phyloP scores from a whole-genome alignment of 2,329 filamentous ascomycete genomes.

The Claviceps maximensis region DNA sequence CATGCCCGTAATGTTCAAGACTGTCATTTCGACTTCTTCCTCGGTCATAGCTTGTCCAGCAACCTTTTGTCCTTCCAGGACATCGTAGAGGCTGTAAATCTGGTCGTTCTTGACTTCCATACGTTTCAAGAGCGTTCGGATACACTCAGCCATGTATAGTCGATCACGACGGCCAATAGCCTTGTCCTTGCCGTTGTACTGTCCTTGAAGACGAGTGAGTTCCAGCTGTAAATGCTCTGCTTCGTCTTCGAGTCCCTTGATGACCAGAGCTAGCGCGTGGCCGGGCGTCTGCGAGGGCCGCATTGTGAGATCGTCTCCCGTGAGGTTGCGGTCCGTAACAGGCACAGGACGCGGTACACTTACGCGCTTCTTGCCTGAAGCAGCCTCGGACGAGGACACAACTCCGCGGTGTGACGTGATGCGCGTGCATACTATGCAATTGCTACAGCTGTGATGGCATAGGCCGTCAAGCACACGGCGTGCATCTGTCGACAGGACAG shows the following conservation, averaged over 20 bases:
- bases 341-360: constrained; percentile 51
- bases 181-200: constrained; percentile 55
- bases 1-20: constrained; percentile 39
- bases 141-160: constrained; percentile 44
- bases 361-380: constrained; percentile 42
- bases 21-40: constrained; percentile 50
- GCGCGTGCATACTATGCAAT: constrained; percentile 44
- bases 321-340: constrained; percentile 46
- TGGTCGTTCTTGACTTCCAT: constrained; percentile 65
- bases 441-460: constrained; percentile 40
- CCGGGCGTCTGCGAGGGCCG: constrained; percentile 57
- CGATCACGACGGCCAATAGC: constrained; percentile 52
- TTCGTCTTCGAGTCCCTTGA: constrained; percentile 73
- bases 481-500: constrained; percentile 38
- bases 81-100: constrained; percentile 73
- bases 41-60: constrained; percentile 49
- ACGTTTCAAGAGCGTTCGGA: constrained; percentile 46
- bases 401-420: constrained; percentile 33
- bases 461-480: constrained; percentile 39
- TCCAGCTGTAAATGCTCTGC: constrained; percentile 61
- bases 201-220: constrained; percentile 45
- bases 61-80: constrained; percentile 65
- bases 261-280: constrained; percentile 64
- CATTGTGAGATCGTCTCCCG: constrained; percentile 38
- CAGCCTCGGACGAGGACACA: constrained; percentile 24